These are phyloP conservation scores for Gossypium gossypioides DNA, from an alignment of 441 rosid species.

Conservation along the genomic window DNA sequence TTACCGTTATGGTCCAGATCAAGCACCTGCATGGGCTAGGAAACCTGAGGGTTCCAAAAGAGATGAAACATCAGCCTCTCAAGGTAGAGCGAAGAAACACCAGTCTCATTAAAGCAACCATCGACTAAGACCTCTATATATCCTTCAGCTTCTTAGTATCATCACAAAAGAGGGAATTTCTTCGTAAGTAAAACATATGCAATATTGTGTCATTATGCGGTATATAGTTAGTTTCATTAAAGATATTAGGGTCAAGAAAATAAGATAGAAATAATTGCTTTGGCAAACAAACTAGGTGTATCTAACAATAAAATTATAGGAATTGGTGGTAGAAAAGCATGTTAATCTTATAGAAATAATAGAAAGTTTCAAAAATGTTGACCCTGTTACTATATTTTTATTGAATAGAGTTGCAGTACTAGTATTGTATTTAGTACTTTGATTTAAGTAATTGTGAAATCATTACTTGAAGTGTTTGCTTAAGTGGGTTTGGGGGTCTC, in stretches of 20 bases:
- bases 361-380: not conserved
- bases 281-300: not conserved
- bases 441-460: no score
- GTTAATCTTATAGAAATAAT: not conserved
- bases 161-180: not conserved
- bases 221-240: constrained; percentile 17
- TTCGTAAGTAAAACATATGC: not conserved
- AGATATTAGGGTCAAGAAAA: not conserved
- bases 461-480: no score
- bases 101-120: constrained; percentile 57
- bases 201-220: constrained; percentile 5
- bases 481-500: no score
- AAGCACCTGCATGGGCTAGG: constrained; percentile 88
- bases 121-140: not conserved
- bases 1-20: constrained; percentile 75
- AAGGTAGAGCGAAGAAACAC: constrained; percentile 91
- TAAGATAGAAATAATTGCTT: constrained; percentile 17
- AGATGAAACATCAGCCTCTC: constrained; percentile 56
- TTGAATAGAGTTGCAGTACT: not conserved
- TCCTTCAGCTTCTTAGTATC: not conserved
- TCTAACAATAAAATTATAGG: not conserved
- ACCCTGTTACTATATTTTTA: not conserved
- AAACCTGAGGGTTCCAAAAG: constrained; percentile 77
- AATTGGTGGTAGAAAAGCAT: not conserved
- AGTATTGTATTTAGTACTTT: not conserved